Conservation (phyloP, 2,329 filamentous ascomycete species). For the Ophiostoma triangulosporum region DNA sequence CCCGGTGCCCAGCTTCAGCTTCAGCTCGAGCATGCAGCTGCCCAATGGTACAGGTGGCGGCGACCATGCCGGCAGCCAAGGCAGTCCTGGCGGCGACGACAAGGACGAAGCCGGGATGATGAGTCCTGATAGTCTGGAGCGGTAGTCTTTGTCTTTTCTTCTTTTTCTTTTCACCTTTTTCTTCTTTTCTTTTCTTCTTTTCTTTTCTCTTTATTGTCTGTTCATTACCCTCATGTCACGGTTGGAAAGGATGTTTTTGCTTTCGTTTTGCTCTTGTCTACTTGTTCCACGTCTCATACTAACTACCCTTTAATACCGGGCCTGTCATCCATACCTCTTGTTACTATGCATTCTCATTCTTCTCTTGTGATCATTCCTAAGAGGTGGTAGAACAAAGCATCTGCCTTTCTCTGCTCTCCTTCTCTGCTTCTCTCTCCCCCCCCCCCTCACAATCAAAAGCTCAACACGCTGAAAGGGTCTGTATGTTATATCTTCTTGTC, state of each 20-base stretch:
- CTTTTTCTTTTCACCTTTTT: background rate
- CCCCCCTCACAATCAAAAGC: background rate
- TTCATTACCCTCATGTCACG: background rate
- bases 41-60: constrained; percentile 21
- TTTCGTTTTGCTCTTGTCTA: background rate
- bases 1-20: constrained; percentile 2
- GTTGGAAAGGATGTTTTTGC: background rate
- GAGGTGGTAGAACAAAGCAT: no score
- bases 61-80: constrained; percentile 38
- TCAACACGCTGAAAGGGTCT: background rate
- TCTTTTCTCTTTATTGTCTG: background rate
- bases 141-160: background rate
- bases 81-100: constrained; percentile 31
- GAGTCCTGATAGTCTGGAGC: constrained; percentile 61
- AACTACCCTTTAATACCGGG: background rate
- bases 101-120: constrained; percentile 66
- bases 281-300: background rate
- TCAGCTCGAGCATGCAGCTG: constrained; percentile 13
- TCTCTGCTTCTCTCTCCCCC: background rate
- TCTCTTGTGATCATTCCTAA: no score
- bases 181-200: background rate
- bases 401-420: background rate
- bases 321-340: background rate
- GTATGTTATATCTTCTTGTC: background rate
- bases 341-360: background rate